phyloP scores from a whole-genome alignment of 768 basidiomycete species.

The Russula sp. region DNA sequence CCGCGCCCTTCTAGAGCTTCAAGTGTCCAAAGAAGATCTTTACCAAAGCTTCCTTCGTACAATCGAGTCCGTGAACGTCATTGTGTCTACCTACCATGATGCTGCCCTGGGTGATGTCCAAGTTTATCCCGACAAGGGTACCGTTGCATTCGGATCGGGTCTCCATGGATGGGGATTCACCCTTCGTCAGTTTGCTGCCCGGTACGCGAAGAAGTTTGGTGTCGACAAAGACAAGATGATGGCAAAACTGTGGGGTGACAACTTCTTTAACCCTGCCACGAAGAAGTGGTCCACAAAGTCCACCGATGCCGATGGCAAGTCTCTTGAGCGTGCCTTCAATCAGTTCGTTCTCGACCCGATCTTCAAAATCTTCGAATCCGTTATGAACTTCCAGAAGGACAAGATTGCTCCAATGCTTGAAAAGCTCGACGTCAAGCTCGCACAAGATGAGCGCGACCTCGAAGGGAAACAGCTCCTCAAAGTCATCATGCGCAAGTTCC shows the following conservation, averaged over 20 bases:
- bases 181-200: conserved; percentile 91
- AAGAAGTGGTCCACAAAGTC: conserved; percentile 91
- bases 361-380: conserved; percentile 95
- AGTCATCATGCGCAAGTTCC: conserved; percentile 98
- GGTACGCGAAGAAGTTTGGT: conserved; percentile 98
- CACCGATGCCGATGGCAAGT: conserved; percentile 75
- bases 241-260: conserved; percentile 97
- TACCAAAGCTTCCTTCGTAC: conserved; percentile 98
- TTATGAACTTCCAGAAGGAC: conserved; percentile 99
- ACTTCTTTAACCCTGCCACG: conserved; percentile 96
- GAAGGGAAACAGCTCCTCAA: conserved; percentile 97
- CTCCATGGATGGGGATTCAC: conserved; percentile 99
- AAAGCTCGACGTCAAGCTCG: conserved; percentile 93
- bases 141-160: conserved; percentile 98
- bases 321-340: conserved; percentile 97
- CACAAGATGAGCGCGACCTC: conserved; percentile 83
- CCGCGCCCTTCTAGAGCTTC: conserved; percentile 97
- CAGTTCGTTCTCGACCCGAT: conserved; percentile 98
- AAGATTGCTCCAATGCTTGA: conserved; percentile 78
- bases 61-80: conserved; percentile 96
- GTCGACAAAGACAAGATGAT: conserved; percentile 99
- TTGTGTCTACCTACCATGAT: conserved; percentile 97
- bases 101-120: conserved; percentile 94
- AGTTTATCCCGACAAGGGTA: conserved; percentile 97
- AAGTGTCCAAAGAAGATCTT: conserved; percentile 93